These are phyloP conservation scores for Epichloe hybrida DNA, from an alignment of 2,329 filamentous ascomycete species.

Conservation along the genomic window DNA sequence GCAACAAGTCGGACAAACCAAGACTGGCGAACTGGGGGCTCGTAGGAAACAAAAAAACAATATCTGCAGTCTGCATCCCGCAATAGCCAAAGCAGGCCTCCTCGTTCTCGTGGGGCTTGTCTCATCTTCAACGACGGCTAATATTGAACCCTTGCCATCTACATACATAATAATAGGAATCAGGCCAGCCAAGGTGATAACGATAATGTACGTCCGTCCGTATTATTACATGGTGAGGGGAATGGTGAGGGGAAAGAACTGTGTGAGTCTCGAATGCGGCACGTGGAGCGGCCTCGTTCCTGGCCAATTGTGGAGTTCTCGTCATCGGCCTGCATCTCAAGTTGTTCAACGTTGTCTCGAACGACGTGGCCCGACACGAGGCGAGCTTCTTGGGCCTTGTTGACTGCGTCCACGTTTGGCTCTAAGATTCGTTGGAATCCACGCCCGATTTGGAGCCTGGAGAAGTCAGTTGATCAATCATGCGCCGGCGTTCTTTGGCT, in stretches of 20 bases:
- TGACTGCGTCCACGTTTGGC: background rate
- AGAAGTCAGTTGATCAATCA: background rate
- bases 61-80: too few species aligned
- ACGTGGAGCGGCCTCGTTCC: background rate
- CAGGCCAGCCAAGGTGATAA: background rate
- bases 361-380: constrained; percentile 1
- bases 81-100: too few species aligned
- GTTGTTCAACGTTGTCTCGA: background rate
- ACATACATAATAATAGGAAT: too few species aligned
- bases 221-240: too few species aligned
- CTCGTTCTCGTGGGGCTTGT: too few species aligned
- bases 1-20: too few species aligned
- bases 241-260: background rate
- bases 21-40: too few species aligned
- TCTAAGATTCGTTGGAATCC: background rate
- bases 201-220: too few species aligned
- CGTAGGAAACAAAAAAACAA: too few species aligned
- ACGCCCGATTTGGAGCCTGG: background rate
- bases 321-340: background rate
- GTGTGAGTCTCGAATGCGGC: background rate
- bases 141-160: too few species aligned
- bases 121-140: too few species aligned
- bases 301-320: background rate
- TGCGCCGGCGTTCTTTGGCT: too few species aligned
- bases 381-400: background rate